A percentile compares a stretch with the other conserved stretches of the same genome.
phyloP scores from a whole-genome alignment of 805 yeast genomes.

The Candida sithepensis region DNA sequence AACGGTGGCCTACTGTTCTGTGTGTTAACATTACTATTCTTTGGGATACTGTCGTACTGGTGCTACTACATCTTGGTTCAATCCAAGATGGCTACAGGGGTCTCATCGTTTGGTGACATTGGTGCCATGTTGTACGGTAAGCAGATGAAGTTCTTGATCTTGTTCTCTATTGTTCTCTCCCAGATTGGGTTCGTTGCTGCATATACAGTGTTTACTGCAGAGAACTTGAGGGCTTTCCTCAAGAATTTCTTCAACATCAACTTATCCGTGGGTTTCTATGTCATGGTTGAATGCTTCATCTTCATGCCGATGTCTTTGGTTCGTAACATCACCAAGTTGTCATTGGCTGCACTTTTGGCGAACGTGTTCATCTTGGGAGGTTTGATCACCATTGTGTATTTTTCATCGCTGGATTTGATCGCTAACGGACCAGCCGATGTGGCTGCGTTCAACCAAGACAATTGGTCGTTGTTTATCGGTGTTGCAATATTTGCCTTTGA shows the following conservation, averaged over 20 bases:
- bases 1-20: constrained; percentile 73
- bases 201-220: constrained; percentile 74
- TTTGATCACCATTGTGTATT: constrained; percentile 58
- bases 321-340: constrained; percentile 72
- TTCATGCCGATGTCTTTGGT: constrained; percentile 68
- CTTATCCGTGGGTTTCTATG: constrained; percentile 41
- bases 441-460: constrained; percentile 47
- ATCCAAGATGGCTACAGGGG: constrained; percentile 56
- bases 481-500: constrained; percentile 87
- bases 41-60: constrained; percentile 73
- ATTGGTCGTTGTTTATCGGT: constrained; percentile 73
- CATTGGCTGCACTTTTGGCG: constrained; percentile 68
- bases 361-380: constrained; percentile 68
- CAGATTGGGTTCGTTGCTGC: constrained; percentile 82
- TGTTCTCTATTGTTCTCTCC: constrained; percentile 61
- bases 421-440: constrained; percentile 47
- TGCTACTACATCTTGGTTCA: constrained; percentile 65
- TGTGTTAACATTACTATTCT: constrained; percentile 45
- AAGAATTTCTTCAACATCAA: constrained; percentile 43
- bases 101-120: constrained; percentile 77
- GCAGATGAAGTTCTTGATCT: constrained; percentile 60
- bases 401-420: constrained; percentile 44
- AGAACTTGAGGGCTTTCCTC: constrained; percentile 63
- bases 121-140: constrained; percentile 62
- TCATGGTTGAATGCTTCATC: constrained; percentile 51